phyloP scores from a whole-genome alignment of 164 flowering plant genomes.

The Platanus orientalis region DNA sequence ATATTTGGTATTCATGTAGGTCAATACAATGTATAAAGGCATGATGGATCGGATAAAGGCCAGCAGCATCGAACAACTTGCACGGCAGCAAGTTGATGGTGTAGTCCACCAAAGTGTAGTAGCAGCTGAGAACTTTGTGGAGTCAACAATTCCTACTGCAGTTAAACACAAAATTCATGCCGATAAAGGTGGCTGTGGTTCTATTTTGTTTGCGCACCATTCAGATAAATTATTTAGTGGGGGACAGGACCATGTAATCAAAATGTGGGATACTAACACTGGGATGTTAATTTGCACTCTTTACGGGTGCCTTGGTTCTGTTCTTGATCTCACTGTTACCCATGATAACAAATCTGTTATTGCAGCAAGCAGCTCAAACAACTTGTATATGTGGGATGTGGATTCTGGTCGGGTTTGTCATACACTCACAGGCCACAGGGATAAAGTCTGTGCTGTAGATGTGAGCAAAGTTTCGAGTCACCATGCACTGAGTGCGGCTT shows the following conservation, averaged over 20 bases:
- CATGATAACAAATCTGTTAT: constrained; percentile 70
- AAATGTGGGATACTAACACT: constrained; percentile 80
- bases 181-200: constrained; percentile 88
- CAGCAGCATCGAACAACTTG: constrained; percentile 62
- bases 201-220: constrained; percentile 65
- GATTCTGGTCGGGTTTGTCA: constrained; percentile 71
- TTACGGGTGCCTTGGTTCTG: constrained; percentile 77
- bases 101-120: constrained; percentile 79
- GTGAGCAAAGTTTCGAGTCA: constrained; percentile 68
- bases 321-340: constrained; percentile 79
- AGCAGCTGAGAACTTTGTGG: constrained; percentile 68
- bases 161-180: constrained; percentile 68
- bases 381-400: constrained; percentile 82
- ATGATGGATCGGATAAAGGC: constrained; percentile 60
- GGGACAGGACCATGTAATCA: constrained; percentile 78
- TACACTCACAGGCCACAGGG: constrained; percentile 86
- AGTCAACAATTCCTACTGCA: constrained; percentile 51
- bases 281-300: constrained; percentile 53
- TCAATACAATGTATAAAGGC: constrained; percentile 76
- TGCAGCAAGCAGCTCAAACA: constrained; percentile 92
- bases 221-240: constrained; percentile 75
- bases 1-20: constrained; percentile 32
- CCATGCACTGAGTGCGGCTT: constrained; percentile 76
- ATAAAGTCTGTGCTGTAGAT: constrained; percentile 93
- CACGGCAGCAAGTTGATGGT: constrained; percentile 89